Evolutionary conservation across 2,329 filamentous ascomycete genomes (phyloP).

Genomic region (Cercospora sp.): DNA sequence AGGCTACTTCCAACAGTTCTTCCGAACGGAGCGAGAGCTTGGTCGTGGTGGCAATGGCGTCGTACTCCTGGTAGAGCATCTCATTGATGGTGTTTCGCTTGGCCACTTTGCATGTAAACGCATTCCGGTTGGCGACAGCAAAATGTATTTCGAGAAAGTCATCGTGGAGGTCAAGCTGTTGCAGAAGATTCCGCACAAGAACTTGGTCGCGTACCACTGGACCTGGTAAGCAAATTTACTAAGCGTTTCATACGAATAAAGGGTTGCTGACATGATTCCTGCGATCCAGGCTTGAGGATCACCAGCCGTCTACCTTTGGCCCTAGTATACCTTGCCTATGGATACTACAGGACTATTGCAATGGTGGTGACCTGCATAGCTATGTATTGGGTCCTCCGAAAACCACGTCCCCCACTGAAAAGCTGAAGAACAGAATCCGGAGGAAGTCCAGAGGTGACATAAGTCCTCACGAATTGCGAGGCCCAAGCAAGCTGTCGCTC

Average conservation of each 20-base stretch:
- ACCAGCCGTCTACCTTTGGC: constrained; percentile 76
- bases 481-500: constrained; percentile 63
- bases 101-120: constrained; percentile 96
- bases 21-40: constrained; percentile 81
- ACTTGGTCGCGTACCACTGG: constrained; percentile 93
- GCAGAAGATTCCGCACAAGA: constrained; percentile 88
- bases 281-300: constrained; percentile 66
- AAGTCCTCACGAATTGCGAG: constrained; percentile 58
- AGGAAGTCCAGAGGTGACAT: constrained; percentile 75
- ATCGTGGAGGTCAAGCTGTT: constrained; percentile 90
- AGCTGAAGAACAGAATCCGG: constrained; percentile 83
- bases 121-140: constrained; percentile 90
- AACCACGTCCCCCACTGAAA: constrained; percentile 70
- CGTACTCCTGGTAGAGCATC: constrained; percentile 87
- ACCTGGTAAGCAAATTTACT: constrained; percentile 62
- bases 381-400: constrained; percentile 77
- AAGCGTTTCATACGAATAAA: background rate
- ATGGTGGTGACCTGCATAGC: constrained; percentile 83
- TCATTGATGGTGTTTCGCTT: constrained; percentile 83
- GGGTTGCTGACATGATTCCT: background rate
- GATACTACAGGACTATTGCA: constrained; percentile 97
- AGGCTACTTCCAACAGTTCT: constrained; percentile 90
- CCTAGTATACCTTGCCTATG: constrained; percentile 93
- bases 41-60: constrained; percentile 93
- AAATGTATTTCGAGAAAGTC: constrained; percentile 88